Evolutionary conservation across 2,329 filamentous ascomycete genomes (phyloP), one percentile per base, ranked within the genome.

Genomic region (Trichoderma atrobrunneum): DNA sequence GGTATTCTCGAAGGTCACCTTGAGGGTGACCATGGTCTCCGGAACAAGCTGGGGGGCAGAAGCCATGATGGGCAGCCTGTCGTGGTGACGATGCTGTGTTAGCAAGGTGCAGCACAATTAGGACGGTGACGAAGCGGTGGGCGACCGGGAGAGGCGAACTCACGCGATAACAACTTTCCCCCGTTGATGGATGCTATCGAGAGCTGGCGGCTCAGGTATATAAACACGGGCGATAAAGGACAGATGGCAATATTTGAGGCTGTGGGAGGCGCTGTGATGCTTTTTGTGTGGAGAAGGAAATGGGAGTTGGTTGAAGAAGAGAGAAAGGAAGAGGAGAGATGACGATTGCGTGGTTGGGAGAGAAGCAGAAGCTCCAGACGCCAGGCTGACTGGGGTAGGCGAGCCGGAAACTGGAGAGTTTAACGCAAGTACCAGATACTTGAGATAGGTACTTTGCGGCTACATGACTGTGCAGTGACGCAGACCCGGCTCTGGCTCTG

Each of bases 1-100:
- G 78, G 84, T 85, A 73, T 93, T 93, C 79, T 94, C 90, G 79
- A 92, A 90, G 78, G 89, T 88, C 79, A 97, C 88, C 86, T 98
- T 98, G 84, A 98, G 86, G 76, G 92, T 94, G 82, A 98, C 92
- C 74, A 78, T 75, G 75, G 78, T 75, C 66, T 82, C 81, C 39
- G 77, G 76, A 56, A 74, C 74, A 43, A 43, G 21, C 59, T 63
- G 54, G 63, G 56, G 39, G 61, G 32, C 43, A 43, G 72, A 73
- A 56, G 72, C 39, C 72, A 73, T 73, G 61, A 57, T 73, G 72
- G 39, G 30, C 60, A 30, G 34, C 36, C 65, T 69, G 59, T 63
- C 11, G 51, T 70, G 32, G 28, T 70, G 65, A 48, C 24, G 59
- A 62, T 36, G 34, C 11, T 21, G 32, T 36, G 48, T 69, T 34